These are phyloP conservation scores for Orychophragmus violaceus DNA, from an alignment of 345 rosid species.

Conservation along the genomic window DNA sequence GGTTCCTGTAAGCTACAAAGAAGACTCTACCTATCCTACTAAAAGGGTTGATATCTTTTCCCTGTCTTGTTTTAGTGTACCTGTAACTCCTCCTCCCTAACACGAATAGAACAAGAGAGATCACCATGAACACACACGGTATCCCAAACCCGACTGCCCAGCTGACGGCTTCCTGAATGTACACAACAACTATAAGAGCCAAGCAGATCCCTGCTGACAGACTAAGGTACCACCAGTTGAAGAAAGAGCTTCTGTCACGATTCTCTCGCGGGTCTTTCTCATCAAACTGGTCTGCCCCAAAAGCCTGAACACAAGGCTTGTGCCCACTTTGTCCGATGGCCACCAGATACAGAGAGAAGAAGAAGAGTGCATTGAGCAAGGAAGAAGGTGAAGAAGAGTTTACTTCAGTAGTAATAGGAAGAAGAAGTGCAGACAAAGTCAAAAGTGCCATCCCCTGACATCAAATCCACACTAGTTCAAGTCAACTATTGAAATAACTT, in stretches of 20 bases:
- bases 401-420: conserved; percentile 20
- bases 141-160: conserved; percentile 78
- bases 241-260: conserved; percentile 53
- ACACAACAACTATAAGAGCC: conserved; percentile 40
- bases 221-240: conserved; percentile 78
- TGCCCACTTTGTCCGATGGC: conserved; percentile 74
- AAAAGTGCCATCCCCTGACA: conserved; percentile 27
- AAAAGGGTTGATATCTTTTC: conserved; percentile 48
- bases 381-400: conserved; percentile 19
- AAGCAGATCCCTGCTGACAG: conserved; percentile 36
- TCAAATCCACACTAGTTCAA: background rate
- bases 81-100: conserved; percentile 55
- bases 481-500: too few relatives aligned
- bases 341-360: conserved; percentile 48
- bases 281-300: conserved; percentile 88
- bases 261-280: conserved; percentile 41
- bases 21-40: conserved; percentile 47
- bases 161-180: conserved; percentile 58
- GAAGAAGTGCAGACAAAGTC: conserved; percentile 52
- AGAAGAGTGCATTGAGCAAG: conserved; percentile 30
- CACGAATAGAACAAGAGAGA: conserved; percentile 45
- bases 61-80: conserved; percentile 26
- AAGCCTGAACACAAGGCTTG: conserved; percentile 85
- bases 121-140: conserved; percentile 46
- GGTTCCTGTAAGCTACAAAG: conserved; percentile 44